phyloP scores from a whole-genome alignment of 1,284 basidiomycete genomes.

The Leccinum subrobustum region DNA sequence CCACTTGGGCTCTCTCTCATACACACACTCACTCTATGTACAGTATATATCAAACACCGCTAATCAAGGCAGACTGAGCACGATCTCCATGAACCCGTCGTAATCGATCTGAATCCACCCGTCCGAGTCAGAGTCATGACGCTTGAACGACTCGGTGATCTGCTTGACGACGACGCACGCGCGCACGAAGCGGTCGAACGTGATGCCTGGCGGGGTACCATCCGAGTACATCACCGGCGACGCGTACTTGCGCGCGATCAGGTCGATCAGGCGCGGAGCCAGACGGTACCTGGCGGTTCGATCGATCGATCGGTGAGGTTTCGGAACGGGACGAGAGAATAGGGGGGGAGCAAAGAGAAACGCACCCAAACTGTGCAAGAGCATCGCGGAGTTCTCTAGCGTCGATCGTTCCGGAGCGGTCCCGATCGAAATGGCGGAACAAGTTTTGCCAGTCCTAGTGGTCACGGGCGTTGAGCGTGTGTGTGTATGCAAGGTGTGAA shows the following conservation, averaged over 20 bases:
- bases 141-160: conserved; percentile 63
- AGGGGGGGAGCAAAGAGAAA: neutral
- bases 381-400: conserved; percentile 62
- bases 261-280: conserved; percentile 56
- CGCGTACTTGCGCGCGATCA: conserved; percentile 67
- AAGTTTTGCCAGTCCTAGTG: conserved; percentile 73
- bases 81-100: conserved; percentile 73
- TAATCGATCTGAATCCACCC: conserved; percentile 79
- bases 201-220: conserved; percentile 54
- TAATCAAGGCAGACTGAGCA: conserved; percentile 62
- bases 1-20: neutral
- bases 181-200: conserved; percentile 80
- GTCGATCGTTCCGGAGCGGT: conserved; percentile 75
- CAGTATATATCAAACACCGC: neutral
- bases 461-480: neutral
- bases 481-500: too few relatives aligned
- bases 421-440: conserved; percentile 76
- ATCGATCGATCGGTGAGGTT: neutral
- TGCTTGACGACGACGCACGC: conserved; percentile 81
- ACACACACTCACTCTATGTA: neutral
- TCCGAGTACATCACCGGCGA: conserved; percentile 37
- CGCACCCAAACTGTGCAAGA: conserved; percentile 63
- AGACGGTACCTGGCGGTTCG: conserved; percentile 53
- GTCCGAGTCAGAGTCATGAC: conserved; percentile 62
- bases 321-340: neutral